Conservation (phyloP, 306 rosid species). For the Trichosanthes truncata region DNA sequence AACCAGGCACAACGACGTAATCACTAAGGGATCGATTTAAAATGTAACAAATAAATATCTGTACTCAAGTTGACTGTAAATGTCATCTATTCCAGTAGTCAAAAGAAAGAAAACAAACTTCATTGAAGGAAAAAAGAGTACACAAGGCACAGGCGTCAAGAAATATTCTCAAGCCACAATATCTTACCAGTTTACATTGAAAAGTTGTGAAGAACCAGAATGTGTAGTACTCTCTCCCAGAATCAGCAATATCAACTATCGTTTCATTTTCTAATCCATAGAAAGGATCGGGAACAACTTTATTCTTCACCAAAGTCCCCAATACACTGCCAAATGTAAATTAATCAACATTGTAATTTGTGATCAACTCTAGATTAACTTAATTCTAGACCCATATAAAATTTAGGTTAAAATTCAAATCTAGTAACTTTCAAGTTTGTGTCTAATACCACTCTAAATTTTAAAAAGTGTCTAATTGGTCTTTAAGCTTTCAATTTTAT, state of each 20-base stretch:
- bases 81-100: background rate
- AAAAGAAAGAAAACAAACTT: background rate
- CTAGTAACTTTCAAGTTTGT: background rate
- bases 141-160: background rate
- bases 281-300: conserved; percentile 76
- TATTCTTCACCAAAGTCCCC: conserved; percentile 78
- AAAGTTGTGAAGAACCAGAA: conserved; percentile 83
- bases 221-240: conserved; percentile 86
- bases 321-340: conserved; percentile 63
- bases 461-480: background rate
- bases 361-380: background rate
- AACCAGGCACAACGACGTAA: background rate
- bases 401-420: background rate
- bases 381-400: background rate
- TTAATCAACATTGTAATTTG: background rate
- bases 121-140: background rate
- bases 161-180: background rate
- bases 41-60: background rate
- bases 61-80: background rate
- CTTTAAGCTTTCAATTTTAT: too few species aligned
- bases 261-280: conserved; percentile 63
- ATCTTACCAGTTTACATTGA: conserved; percentile 52
- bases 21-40: background rate
- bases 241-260: conserved; percentile 78
- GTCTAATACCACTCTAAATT: background rate